Conservation (phyloP, 768 basidiomycete species). For the Pleurotus ostreatus region DNA sequence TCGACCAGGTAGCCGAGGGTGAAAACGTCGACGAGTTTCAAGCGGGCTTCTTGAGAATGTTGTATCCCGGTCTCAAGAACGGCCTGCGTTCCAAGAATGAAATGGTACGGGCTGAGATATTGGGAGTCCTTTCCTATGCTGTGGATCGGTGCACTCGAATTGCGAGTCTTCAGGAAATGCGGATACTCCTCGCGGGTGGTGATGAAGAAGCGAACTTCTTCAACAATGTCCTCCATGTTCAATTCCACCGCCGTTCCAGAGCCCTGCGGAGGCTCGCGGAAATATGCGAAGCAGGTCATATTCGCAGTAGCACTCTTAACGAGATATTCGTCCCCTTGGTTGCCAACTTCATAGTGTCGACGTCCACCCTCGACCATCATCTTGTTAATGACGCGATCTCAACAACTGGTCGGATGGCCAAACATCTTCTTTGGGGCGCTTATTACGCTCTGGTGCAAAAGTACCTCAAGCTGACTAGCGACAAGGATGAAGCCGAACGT, state of each 20-base stretch:
- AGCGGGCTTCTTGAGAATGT: slow-evolving; percentile 52
- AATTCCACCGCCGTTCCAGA: slow-evolving; percentile 83
- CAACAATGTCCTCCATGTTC: slow-evolving; percentile 92
- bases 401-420: slow-evolving; percentile 74
- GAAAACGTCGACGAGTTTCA: slow-evolving; percentile 40
- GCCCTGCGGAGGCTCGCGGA: slow-evolving; percentile 85
- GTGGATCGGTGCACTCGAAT: slow-evolving; percentile 62
- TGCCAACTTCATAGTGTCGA: slow-evolving; percentile 69
- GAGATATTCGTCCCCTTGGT: slow-evolving; percentile 89
- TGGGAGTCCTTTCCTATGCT: slow-evolving; percentile 74
- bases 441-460: slow-evolving; percentile 80
- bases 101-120: slow-evolving; percentile 79
- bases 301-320: slow-evolving; percentile 67
- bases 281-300: slow-evolving; percentile 56
- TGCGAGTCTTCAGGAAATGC: slow-evolving; percentile 71
- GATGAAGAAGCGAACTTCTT: slow-evolving; percentile 97
- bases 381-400: slow-evolving; percentile 87
- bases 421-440: slow-evolving; percentile 74
- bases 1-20: slow-evolving; percentile 51
- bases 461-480: slow-evolving; percentile 66
- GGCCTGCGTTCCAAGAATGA: slow-evolving; percentile 78
- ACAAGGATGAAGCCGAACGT: slow-evolving; percentile 70
- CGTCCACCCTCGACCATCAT: slow-evolving; percentile 70
- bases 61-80: slow-evolving; percentile 79
- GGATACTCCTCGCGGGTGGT: slow-evolving; percentile 72